Evolutionary conservation across 345 rosid genomes (phyloP).

Genomic region (Rubroshorea leprosula): DNA sequence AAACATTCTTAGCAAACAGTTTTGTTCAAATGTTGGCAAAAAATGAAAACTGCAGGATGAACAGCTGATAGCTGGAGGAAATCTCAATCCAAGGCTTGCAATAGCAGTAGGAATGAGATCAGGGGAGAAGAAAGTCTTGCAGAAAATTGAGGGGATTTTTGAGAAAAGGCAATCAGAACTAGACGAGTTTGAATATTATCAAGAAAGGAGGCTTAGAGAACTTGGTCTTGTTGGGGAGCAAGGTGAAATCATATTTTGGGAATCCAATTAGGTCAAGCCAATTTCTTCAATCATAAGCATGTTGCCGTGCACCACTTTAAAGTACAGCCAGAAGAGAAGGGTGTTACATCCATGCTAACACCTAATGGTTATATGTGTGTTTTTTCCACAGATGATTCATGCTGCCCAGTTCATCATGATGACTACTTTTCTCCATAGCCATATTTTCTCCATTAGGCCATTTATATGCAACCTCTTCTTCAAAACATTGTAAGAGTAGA

Average conservation of each 20-base stretch:
- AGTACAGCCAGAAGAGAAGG: too few species aligned
- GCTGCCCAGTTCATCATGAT: too few species aligned
- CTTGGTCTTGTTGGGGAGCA: slow-evolving; percentile 93
- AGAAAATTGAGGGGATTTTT: slow-evolving; percentile 61
- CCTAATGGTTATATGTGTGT: too few species aligned
- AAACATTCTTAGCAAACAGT: slow-evolving; percentile 2
- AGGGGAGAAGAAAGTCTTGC: slow-evolving; percentile 84
- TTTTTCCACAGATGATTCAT: too few species aligned
- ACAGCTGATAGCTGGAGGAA: slow-evolving; percentile 41
- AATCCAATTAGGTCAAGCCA: slow-evolving; percentile 33
- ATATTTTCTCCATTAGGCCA: too few species aligned
- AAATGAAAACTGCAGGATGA: slow-evolving; percentile 52
- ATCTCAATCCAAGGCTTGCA: slow-evolving; percentile 39
- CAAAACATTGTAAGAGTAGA: too few species aligned
- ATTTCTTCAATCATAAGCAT: neutral
- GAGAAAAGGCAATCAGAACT: slow-evolving; percentile 61
- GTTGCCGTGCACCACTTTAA: too few species aligned
- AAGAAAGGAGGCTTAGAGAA: slow-evolving; percentile 82
- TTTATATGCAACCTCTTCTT: too few species aligned
- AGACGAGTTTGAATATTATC: slow-evolving; percentile 74
- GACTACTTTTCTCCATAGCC: too few species aligned
- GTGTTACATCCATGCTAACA: too few species aligned
- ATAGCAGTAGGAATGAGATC: slow-evolving; percentile 63
- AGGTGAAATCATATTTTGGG: slow-evolving; percentile 99
- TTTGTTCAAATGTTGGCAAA: neutral